phyloP scores from a whole-genome alignment of 148 eudicot species.

The Pouteria glomerata region DNA sequence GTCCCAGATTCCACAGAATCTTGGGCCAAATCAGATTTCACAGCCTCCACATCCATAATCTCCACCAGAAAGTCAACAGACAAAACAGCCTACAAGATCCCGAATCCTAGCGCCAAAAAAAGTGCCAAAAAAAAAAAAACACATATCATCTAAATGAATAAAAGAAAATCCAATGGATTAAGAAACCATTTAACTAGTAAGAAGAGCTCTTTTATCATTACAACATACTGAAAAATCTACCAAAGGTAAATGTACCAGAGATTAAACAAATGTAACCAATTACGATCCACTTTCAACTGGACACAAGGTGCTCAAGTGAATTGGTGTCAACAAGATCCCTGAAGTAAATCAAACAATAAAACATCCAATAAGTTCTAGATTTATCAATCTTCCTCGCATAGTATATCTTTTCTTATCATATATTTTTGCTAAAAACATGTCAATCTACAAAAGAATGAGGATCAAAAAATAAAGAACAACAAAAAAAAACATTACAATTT shows the following conservation, averaged over 20 bases:
- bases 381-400: too few species aligned
- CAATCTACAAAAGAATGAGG: too few species aligned
- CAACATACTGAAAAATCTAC: too few species aligned
- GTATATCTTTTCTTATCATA: too few species aligned
- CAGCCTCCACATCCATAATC: slow-evolving; percentile 20
- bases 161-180: neutral
- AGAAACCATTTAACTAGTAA: neutral
- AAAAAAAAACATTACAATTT: too few species aligned
- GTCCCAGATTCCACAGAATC: slow-evolving; percentile 32
- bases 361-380: too few species aligned
- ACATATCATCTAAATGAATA: neutral
- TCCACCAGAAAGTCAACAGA: neutral
- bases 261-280: neutral
- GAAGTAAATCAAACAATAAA: too few species aligned
- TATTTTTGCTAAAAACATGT: too few species aligned
- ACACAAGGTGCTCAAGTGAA: too few species aligned
- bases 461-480: too few species aligned
- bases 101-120: neutral
- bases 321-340: too few species aligned
- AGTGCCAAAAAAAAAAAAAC: neutral
- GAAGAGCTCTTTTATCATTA: neutral
- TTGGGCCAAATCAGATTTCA: slow-evolving; percentile 50
- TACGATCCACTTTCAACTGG: neutral
- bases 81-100: slow-evolving; percentile 1
- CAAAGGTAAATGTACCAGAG: neutral